A percentile compares a stretch with the other conserved stretches of the same genome.
Conservation (phyloP, 1,284 basidiomycete species). For the Mycena sp. region DNA sequence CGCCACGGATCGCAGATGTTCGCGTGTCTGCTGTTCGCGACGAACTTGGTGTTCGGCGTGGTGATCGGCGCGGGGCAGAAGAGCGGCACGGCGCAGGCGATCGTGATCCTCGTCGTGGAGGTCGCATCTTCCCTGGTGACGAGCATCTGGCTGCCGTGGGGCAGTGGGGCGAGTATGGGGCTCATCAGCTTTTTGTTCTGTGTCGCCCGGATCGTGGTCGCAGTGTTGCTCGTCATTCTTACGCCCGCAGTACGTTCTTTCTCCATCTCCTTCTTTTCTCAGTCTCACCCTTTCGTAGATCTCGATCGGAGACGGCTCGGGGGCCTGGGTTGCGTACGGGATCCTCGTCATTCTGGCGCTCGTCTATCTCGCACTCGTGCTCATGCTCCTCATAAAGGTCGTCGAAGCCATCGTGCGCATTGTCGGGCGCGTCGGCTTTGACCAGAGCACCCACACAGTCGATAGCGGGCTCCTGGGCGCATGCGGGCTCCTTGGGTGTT, state of each 20-base stretch:
- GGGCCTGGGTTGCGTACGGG: conserved; percentile 93
- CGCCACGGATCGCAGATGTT: conserved; percentile 93
- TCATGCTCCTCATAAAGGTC: conserved; percentile 88
- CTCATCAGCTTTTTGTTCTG: conserved; percentile 92
- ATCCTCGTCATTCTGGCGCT: conserved; percentile 89
- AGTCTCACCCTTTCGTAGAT: conserved; percentile 59
- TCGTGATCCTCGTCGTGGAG: conserved; percentile 89
- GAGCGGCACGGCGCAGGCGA: conserved; percentile 91
- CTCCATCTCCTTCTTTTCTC: background rate
- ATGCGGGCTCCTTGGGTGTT: conserved; percentile 78
- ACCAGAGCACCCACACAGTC: conserved; percentile 80
- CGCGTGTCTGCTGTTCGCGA: conserved; percentile 81
- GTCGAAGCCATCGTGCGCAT: conserved; percentile 85
- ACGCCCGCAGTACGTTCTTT: conserved; percentile 79
- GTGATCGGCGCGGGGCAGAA: conserved; percentile 90
- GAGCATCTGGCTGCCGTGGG: conserved; percentile 96
- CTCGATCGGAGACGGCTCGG: conserved; percentile 77
- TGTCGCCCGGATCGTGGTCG: conserved; percentile 88
- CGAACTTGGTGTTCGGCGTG: conserved; percentile 84
- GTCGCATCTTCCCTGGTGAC: conserved; percentile 86
- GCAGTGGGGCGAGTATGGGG: conserved; percentile 95
- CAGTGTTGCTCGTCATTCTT: conserved; percentile 89
- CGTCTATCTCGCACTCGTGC: conserved; percentile 81
- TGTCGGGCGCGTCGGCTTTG: conserved; percentile 84
- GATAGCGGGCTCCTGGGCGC: conserved; percentile 90